Conservation (phyloP, 2,329 filamentous ascomycete genomes). For the Trichoderma sp. region DNA sequence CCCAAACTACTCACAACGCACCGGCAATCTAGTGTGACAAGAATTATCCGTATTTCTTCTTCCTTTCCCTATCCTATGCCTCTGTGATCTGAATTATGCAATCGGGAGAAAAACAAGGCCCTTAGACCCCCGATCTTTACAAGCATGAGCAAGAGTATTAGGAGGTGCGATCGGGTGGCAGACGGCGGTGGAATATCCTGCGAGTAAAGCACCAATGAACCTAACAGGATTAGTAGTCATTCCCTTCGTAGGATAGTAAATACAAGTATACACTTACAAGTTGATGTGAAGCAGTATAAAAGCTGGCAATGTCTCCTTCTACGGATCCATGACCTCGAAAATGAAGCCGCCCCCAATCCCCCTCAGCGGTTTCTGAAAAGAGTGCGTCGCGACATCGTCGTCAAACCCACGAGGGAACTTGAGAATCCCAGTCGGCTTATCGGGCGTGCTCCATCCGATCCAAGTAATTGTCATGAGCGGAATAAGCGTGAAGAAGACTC, state of each 20-base stretch:
- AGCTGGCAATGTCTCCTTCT: not conserved
- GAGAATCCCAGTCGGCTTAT: not conserved
- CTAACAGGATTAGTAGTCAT: not conserved
- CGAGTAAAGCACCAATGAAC: constrained; percentile 3
- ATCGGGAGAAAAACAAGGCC: not conserved
- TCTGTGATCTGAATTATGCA: not conserved
- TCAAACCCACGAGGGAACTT: not conserved
- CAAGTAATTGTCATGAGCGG: constrained; percentile 22
- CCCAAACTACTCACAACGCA: not conserved
- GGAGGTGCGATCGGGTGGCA: not conserved
- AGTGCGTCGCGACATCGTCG: not conserved
- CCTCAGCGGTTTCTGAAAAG: not conserved
- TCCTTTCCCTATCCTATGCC: not conserved
- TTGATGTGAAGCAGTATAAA: constrained; percentile 12
- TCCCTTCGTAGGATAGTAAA: not conserved
- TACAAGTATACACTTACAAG: not conserved
- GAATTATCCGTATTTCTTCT: not conserved
- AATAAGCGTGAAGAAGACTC: constrained; percentile 26
- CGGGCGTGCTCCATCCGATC: constrained; percentile 22
- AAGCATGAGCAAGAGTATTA: not conserved
- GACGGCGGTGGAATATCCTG: constrained; percentile 3
- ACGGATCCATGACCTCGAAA: not conserved
- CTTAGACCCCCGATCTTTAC: not conserved
- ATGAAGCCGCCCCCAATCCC: not conserved
- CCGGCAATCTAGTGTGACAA: not conserved